These are phyloP conservation scores for Lentinula detonsa DNA, from an alignment of 768 basidiomycete species.

Conservation along the genomic window DNA sequence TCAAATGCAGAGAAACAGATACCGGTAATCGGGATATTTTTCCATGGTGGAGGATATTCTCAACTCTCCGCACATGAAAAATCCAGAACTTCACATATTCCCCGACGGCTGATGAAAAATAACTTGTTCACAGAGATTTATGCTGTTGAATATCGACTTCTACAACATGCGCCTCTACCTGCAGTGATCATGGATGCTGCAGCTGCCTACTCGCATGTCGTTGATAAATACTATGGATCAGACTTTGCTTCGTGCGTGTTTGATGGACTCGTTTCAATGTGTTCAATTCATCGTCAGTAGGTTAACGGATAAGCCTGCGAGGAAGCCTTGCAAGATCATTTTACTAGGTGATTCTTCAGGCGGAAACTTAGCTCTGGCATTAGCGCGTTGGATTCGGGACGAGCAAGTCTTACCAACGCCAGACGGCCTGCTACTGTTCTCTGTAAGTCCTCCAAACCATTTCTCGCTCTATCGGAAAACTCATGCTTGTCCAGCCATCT, in stretches of 20 bases:
- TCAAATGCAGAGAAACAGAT: conserved; percentile 17
- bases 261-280: too few relatives aligned
- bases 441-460: conserved; percentile 22
- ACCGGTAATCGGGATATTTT: conserved; percentile 40
- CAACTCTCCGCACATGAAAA: conserved; percentile 53
- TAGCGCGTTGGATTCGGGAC: conserved; percentile 49
- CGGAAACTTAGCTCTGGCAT: conserved; percentile 45
- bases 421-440: conserved; percentile 40
- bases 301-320: background rate
- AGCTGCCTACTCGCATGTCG: conserved; percentile 42
- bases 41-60: conserved; percentile 52
- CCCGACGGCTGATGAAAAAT: conserved; percentile 34
- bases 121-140: conserved; percentile 27
- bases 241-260: background rate
- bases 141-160: conserved; percentile 45
- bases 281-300: background rate
- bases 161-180: conserved; percentile 50
- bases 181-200: conserved; percentile 48
- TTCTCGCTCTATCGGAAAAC: conserved; percentile 28
- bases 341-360: conserved; percentile 53
- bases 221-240: conserved; percentile 21
- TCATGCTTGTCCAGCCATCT: conserved; percentile 13
- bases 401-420: conserved; percentile 39
- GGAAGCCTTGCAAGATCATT: conserved; percentile 27
- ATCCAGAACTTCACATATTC: conserved; percentile 41